phyloP scores from a whole-genome alignment of 805 yeast genomes.

The Clavispora fructus region DNA sequence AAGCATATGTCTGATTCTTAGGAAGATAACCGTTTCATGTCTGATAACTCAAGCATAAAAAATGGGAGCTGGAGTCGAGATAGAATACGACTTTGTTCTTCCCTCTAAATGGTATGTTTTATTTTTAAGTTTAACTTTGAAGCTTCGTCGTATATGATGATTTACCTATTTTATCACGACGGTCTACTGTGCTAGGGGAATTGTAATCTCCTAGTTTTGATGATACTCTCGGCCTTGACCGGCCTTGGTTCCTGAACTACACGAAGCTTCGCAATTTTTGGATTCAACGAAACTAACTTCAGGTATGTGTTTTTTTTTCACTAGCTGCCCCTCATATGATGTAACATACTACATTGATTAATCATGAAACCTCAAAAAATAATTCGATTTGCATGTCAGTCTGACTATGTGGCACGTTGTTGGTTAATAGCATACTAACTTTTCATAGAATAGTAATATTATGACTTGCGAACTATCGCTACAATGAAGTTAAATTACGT shows the following conservation, averaged over 20 bases:
- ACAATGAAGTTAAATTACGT: neutral
- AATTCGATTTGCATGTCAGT: slow-evolving; percentile 41
- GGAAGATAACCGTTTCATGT: slow-evolving; percentile 54
- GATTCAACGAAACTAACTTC: slow-evolving; percentile 1
- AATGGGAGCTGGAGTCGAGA: slow-evolving; percentile 21
- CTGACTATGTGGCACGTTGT: slow-evolving; percentile 19
- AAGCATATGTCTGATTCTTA: slow-evolving; percentile 95
- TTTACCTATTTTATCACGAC: slow-evolving; percentile 45
- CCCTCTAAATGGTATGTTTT: slow-evolving; percentile 13
- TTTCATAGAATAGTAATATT: neutral
- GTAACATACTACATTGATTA: slow-evolving; percentile 9
- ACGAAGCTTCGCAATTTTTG: neutral
- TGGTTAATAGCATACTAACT: neutral
- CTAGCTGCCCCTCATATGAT: slow-evolving; percentile 5
- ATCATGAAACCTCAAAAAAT: slow-evolving; percentile 23
- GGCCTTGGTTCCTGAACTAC: slow-evolving; percentile 45
- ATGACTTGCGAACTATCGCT: neutral
- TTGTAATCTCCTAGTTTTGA: slow-evolving; percentile 42
- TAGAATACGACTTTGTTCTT: slow-evolving; percentile 5
- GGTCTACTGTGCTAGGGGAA: slow-evolving; percentile 46
- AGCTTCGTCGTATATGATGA: slow-evolving; percentile 37
- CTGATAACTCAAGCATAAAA: slow-evolving; percentile 28
- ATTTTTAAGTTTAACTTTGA: neutral
- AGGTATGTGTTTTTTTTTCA: slow-evolving; percentile 5
- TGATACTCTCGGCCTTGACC: slow-evolving; percentile 46